phyloP scores from a whole-genome alignment of 768 basidiomycete genomes.

The Dentipellis sp. region DNA sequence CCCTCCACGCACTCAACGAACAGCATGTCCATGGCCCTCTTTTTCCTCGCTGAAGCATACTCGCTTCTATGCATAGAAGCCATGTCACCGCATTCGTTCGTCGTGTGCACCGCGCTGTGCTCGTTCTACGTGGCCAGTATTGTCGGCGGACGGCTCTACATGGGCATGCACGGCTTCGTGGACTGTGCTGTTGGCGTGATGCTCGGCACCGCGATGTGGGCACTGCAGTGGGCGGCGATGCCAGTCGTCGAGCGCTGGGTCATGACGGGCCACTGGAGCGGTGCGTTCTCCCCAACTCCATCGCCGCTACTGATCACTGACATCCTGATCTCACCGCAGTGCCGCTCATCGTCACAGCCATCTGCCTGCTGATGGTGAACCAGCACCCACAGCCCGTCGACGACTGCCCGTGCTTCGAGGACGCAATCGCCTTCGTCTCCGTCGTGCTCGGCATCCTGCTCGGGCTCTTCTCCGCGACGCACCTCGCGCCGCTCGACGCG shows the following conservation, averaged over 20 bases:
- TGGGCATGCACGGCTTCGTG: conserved; percentile 82
- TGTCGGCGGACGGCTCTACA: conserved; percentile 75
- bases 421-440: conserved; percentile 88
- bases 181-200: conserved; percentile 57
- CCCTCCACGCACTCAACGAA: conserved; percentile 95
- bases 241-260: conserved; percentile 35
- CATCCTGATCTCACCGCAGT: too few species aligned
- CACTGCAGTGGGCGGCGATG: conserved; percentile 25
- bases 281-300: conserved; percentile 17
- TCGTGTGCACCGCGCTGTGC: conserved; percentile 31
- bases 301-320: neutral
- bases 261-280: conserved; percentile 25
- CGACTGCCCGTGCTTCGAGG: conserved; percentile 97
- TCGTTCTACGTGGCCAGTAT: conserved; percentile 58
- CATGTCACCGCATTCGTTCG: conserved; percentile 40
- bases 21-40: conserved; percentile 80
- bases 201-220: conserved; percentile 65
- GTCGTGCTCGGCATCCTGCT: conserved; percentile 71
- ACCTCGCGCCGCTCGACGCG: conserved; percentile 26
- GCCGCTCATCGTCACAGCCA: conserved; percentile 48
- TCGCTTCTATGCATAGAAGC: conserved; percentile 30
- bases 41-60: conserved; percentile 54
- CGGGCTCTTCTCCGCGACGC: conserved; percentile 53
- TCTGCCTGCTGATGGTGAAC: conserved; percentile 72
- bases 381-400: conserved; percentile 92